Evolutionary conservation across 2,329 filamentous ascomycete species (phyloP).

Genomic region (Thelonectria olida): DNA sequence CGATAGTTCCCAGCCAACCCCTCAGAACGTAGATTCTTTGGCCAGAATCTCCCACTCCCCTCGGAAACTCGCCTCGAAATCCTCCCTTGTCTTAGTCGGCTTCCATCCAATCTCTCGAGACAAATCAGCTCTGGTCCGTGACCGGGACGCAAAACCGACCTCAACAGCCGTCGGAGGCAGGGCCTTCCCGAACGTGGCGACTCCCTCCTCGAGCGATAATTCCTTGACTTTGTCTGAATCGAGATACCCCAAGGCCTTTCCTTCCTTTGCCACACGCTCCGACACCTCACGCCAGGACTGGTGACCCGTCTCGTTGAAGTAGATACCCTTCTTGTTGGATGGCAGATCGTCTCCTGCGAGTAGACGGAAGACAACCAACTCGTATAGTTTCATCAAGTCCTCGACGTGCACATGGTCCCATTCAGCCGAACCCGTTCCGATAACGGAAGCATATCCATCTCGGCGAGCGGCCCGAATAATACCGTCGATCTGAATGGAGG

Average conservation of each 20-base stretch:
- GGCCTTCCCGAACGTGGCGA: slow-evolving; percentile 22
- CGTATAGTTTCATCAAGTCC: slow-evolving; percentile 54
- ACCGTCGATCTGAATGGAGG: slow-evolving; percentile 50
- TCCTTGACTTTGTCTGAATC: slow-evolving; percentile 37
- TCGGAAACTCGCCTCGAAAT: slow-evolving; percentile 35
- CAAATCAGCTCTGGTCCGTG: slow-evolving; percentile 37
- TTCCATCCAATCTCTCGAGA: slow-evolving; percentile 44
- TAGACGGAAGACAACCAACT: slow-evolving; percentile 46
- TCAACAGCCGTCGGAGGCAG: slow-evolving; percentile 37
- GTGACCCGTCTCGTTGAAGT: slow-evolving; percentile 52
- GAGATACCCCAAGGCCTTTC: slow-evolving; percentile 43
- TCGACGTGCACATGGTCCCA: slow-evolving; percentile 57
- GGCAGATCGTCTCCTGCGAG: slow-evolving; percentile 45
- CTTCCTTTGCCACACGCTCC: slow-evolving; percentile 46
- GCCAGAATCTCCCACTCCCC: slow-evolving; percentile 24
- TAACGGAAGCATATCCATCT: slow-evolving; percentile 25
- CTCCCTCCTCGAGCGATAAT: slow-evolving; percentile 42
- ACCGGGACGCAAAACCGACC: slow-evolving; percentile 43
- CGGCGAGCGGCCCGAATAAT: slow-evolving; percentile 44
- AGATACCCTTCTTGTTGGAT: slow-evolving; percentile 49
- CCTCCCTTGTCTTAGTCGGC: slow-evolving; percentile 41
- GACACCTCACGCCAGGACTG: slow-evolving; percentile 52
- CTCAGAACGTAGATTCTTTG: neutral
- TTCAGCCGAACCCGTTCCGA: slow-evolving; percentile 48
- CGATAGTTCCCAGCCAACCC: neutral